Evolutionary conservation across 805 yeast genomes (phyloP).

Genomic region (Priceomyces melissophilus): DNA sequence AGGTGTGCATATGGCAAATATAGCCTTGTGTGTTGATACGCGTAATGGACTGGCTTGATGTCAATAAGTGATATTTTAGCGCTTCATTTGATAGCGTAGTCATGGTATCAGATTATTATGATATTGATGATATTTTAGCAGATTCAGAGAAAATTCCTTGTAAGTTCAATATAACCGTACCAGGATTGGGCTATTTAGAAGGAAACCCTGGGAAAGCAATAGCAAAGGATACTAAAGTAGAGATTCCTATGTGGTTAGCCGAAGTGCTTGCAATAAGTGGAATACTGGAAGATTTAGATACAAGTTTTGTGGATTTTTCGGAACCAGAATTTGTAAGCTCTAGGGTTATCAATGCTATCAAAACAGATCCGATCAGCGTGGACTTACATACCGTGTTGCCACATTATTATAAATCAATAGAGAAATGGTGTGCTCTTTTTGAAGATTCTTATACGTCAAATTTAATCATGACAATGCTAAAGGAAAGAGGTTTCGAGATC

Average conservation of each 20-base stretch:
- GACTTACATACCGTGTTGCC: conserved; percentile 65
- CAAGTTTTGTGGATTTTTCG: conserved; percentile 60
- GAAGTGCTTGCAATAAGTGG: conserved; percentile 58
- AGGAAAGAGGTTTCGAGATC: conserved; percentile 65
- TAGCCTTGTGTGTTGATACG: too few species aligned
- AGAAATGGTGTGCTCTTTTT: conserved; percentile 75
- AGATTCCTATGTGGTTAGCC: conserved; percentile 88
- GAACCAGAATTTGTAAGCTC: conserved; percentile 68
- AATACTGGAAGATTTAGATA: conserved; percentile 29
- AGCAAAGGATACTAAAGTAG: conserved; percentile 58
- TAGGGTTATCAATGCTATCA: conserved; percentile 76
- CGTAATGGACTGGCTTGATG: too few species aligned
- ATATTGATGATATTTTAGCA: conserved; percentile 71
- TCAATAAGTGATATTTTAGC: background rate
- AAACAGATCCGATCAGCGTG: conserved; percentile 62
- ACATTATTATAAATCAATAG: conserved; percentile 65
- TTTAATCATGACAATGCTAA: conserved; percentile 47
- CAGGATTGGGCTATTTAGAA: conserved; percentile 84
- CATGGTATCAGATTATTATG: conserved; percentile 48
- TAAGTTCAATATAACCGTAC: conserved; percentile 70
- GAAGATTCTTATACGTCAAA: conserved; percentile 60
- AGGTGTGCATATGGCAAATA: background rate
- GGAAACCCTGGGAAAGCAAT: conserved; percentile 68
- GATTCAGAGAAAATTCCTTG: conserved; percentile 76
- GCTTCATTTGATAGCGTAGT: background rate